Conservation (phyloP, 257 asterid genomes). For the Rubia yunnanensis region DNA sequence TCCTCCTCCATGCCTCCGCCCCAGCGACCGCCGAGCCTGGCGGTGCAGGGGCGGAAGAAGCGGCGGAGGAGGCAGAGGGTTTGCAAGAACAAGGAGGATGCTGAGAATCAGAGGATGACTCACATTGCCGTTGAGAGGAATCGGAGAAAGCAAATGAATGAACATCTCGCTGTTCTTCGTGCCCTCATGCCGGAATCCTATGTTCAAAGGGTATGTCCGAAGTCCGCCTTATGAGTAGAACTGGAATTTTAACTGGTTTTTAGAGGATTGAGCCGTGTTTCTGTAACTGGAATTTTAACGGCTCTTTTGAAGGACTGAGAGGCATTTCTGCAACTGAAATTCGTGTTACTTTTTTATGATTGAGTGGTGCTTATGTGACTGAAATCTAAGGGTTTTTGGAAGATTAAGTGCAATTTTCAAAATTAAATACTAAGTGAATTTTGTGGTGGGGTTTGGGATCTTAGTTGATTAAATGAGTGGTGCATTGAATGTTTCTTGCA, state of each 20-base stretch:
- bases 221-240: no score
- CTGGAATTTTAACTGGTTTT: no score
- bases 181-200: constrained; percentile 96
- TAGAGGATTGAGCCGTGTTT: no score
- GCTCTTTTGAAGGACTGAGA: no score
- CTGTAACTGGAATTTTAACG: no score
- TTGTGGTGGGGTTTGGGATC: neutral
- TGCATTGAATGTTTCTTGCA: constrained; percentile 3
- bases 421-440: no score
- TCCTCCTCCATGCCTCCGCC: constrained; percentile 21
- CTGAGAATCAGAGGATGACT: constrained; percentile 91
- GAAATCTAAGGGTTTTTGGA: no score
- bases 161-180: constrained; percentile 79
- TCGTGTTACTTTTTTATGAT: no score
- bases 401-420: no score
- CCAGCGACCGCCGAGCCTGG: constrained; percentile 14
- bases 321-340: no score
- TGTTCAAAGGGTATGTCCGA: constrained; percentile 77
- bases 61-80: constrained; percentile 58
- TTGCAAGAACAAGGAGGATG: constrained; percentile 83
- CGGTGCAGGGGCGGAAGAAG: constrained; percentile 55
- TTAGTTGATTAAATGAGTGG: neutral
- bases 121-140: constrained; percentile 97
- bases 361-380: no score
- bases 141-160: constrained; percentile 87